These are phyloP conservation scores for Jatropha curcas DNA, from an alignment of 345 rosid genomes.

Conservation along the genomic window DNA sequence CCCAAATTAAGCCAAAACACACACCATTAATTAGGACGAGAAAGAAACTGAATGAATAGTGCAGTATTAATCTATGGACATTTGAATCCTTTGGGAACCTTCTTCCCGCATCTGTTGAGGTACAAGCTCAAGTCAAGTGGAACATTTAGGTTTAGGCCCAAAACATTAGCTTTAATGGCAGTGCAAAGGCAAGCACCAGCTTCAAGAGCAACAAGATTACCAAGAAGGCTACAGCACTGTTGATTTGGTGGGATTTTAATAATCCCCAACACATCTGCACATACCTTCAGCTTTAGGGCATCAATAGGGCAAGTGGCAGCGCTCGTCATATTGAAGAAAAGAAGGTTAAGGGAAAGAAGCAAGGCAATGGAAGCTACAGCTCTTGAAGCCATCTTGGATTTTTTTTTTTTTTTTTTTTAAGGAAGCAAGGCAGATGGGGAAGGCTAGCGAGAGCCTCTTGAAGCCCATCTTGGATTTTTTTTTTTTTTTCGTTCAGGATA, in stretches of 20 bases:
- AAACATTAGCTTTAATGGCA: conserved; percentile 43
- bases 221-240: conserved; percentile 45
- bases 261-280: conserved; percentile 37
- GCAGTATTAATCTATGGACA: too few relatives aligned
- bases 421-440: too few relatives aligned
- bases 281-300: conserved; percentile 46
- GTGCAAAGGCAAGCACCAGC: conserved; percentile 63
- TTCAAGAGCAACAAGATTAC: conserved; percentile 51
- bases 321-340: conserved; percentile 9
- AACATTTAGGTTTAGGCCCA: conserved; percentile 46
- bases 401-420: too few relatives aligned
- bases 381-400: background rate
- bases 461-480: too few relatives aligned
- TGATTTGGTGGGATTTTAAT: conserved; percentile 38
- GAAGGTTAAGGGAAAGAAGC: background rate
- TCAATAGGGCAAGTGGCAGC: conserved; percentile 44
- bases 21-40: too few relatives aligned
- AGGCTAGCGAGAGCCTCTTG: too few relatives aligned
- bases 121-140: conserved; percentile 45
- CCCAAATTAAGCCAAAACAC: too few relatives aligned
- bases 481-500: too few relatives aligned
- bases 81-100: conserved; percentile 39
- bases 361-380: background rate
- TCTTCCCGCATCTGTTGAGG: conserved; percentile 44
- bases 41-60: too few relatives aligned